Percentiles rank a stretch among this genome's conserved stretches.
phyloP scores from a whole-genome alignment of 1,139 yeast genomes.

The Yamadazyma mexicana region DNA sequence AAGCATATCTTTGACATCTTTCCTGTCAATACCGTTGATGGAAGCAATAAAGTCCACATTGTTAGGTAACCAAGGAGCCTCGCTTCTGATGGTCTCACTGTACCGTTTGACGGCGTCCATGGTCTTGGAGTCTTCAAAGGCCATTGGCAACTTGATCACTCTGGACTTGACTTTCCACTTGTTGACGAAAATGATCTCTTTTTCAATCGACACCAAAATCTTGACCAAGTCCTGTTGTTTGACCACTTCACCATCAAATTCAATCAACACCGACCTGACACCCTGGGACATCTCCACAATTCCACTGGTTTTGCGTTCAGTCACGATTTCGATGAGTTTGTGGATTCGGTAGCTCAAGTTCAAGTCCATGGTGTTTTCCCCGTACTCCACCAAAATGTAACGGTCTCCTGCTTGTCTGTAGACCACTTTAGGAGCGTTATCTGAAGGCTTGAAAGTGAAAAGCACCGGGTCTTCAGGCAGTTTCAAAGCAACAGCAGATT shows the following conservation, averaged over 20 bases:
- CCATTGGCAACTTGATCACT: constrained; percentile 86
- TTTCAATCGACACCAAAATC: constrained; percentile 70
- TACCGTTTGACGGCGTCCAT: constrained; percentile 87
- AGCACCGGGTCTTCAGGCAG: constrained; percentile 64
- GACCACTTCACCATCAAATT: constrained; percentile 54
- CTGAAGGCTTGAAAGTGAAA: constrained; percentile 44
- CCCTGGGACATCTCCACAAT: constrained; percentile 96
- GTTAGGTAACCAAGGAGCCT: constrained; percentile 97
- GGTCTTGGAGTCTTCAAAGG: constrained; percentile 89
- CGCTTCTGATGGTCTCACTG: constrained; percentile 86
- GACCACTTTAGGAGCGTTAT: constrained; percentile 66
- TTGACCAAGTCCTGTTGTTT: constrained; percentile 62
- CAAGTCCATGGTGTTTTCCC: constrained; percentile 83
- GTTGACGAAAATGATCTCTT: constrained; percentile 67
- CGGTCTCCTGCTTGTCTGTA: constrained; percentile 98
- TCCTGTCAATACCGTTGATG: constrained; percentile 77
- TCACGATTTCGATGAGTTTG: constrained; percentile 73
- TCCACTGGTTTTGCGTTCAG: constrained; percentile 64
- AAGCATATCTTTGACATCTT: constrained; percentile 76
- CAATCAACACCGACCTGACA: constrained; percentile 89
- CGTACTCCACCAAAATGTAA: constrained; percentile 86
- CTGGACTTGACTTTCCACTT: constrained; percentile 87
- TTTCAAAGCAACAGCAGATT: constrained; percentile 12
- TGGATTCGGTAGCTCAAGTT: constrained; percentile 83
- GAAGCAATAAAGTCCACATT: constrained; percentile 92